Base-by-base conservation (phyloP, 805 yeast species). In the Candida germanica region DNA sequence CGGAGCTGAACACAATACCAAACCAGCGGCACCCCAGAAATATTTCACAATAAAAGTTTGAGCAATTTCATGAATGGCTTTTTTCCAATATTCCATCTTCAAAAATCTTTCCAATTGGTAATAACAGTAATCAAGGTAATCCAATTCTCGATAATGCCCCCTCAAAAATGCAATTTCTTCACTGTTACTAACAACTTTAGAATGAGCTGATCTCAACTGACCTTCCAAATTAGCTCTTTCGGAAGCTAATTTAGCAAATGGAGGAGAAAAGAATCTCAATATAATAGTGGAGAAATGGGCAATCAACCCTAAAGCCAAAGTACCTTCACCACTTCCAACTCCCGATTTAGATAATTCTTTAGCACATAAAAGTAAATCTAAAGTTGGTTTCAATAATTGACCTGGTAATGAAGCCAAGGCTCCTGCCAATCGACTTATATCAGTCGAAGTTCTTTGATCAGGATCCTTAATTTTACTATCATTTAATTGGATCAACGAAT, bases 1-100 rank as follows among this genome's bases (percentile, higher is more conserved):
- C 5, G 98, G 97, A 3, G 89, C 79, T 2, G 96, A 80, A 60
- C 97, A 89, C 31, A 89, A 69, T 1, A 81, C 76, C 41, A 89
- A 71, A 8, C 98, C 98, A 21, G 93, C 87, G 2, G 96, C 98
- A 43, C 98, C 98, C 89, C 96, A 83, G 32, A 87, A 77, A 60
- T 89, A 89, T 62, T 89, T 89, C 43, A 89, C 89, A 36, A 87
- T 79, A 50, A 88, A 89, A 33, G 83, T 86, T 47, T 91, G 93
- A 2, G 91, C 84, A 47, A 86, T 75, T 53, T 88, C 88, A 59
- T 88, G 91, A 17, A 83, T 58, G 19, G 91, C 81, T 64, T 82
- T 72, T 48, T 85, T 80, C 61, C 84, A 77, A 44, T 83, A 73
- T 53, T 84, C 89, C 61, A 79, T 75, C 50, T 83, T 77, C 46